Conservation (phyloP, 192 early-diverging fungal genomes). For the Oehlia diaphana region DNA sequence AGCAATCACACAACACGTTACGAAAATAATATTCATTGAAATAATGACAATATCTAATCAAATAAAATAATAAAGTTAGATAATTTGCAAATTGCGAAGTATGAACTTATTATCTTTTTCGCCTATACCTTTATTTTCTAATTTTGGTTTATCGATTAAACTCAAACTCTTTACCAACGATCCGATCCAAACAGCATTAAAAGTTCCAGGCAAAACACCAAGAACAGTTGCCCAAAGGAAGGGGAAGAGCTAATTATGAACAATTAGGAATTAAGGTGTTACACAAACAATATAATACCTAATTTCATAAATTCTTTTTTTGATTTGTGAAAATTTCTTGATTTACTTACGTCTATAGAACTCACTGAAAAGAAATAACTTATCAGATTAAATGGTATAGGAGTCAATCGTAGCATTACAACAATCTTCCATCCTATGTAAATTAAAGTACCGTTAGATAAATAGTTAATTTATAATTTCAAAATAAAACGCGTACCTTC, state of each 20-base stretch:
- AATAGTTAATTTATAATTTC: not conserved
- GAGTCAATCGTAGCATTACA: slow-evolving; percentile 47
- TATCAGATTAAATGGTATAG: slow-evolving; percentile 45
- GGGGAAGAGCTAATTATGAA: slow-evolving; percentile 28
- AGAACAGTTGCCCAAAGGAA: slow-evolving; percentile 46
- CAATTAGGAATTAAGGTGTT: not conserved
- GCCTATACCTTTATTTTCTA: slow-evolving; percentile 31
- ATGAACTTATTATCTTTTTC: not conserved
- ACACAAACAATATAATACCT: too few relatives aligned
- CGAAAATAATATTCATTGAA: slow-evolving; percentile 45
- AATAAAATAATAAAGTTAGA: not conserved
- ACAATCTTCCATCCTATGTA: slow-evolving; percentile 50
- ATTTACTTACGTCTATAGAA: slow-evolving; percentile 35
- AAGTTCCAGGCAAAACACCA: slow-evolving; percentile 46
- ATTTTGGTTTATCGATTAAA: slow-evolving; percentile 44
- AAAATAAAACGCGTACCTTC: slow-evolving; percentile 38
- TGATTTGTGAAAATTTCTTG: too few relatives aligned
- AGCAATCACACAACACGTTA: slow-evolving; percentile 38
- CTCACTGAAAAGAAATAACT: slow-evolving; percentile 50
- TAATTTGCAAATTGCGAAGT: not conserved
- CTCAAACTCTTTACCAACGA: slow-evolving; percentile 44
- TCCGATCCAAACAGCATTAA: slow-evolving; percentile 49
- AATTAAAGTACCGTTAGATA: not conserved
- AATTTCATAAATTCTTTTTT: not conserved
- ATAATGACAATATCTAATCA: slow-evolving; percentile 41